Evolutionary conservation across 257 asterid genomes (phyloP).

Genomic region (Coffea canephora): DNA sequence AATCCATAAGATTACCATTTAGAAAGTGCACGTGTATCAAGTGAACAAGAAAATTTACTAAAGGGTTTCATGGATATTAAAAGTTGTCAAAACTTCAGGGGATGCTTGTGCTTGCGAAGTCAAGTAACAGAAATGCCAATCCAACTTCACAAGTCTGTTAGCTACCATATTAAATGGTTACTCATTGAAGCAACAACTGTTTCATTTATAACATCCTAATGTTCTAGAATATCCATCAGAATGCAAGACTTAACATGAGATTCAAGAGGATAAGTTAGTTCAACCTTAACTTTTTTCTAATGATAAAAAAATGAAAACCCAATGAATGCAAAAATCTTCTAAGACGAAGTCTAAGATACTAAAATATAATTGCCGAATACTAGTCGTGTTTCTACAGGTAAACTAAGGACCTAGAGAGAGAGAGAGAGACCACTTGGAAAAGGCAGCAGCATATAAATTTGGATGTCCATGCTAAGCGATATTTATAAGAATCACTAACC

Average conservation of each 20-base stretch:
- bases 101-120: background rate
- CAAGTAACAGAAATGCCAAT: background rate
- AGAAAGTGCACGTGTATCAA: background rate
- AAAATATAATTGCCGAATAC: background rate
- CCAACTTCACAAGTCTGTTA: background rate
- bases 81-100: background rate
- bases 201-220: background rate
- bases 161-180: background rate
- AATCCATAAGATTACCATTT: background rate
- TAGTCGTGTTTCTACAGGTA: background rate
- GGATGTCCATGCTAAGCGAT: background rate
- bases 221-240: too few relatives aligned
- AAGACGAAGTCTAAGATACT: background rate
- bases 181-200: background rate
- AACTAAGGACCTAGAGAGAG: background rate
- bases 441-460: background rate
- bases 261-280: background rate
- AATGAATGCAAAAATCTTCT: background rate
- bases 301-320: background rate
- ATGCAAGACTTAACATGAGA: too few relatives aligned
- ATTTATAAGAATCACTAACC: slow-evolving; percentile 47
- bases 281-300: background rate
- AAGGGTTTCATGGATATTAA: background rate
- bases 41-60: background rate
- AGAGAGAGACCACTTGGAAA: background rate